phyloP scores from a whole-genome alignment of 1,139 yeast genomes.

The Blastobotrys malaysiensis region DNA sequence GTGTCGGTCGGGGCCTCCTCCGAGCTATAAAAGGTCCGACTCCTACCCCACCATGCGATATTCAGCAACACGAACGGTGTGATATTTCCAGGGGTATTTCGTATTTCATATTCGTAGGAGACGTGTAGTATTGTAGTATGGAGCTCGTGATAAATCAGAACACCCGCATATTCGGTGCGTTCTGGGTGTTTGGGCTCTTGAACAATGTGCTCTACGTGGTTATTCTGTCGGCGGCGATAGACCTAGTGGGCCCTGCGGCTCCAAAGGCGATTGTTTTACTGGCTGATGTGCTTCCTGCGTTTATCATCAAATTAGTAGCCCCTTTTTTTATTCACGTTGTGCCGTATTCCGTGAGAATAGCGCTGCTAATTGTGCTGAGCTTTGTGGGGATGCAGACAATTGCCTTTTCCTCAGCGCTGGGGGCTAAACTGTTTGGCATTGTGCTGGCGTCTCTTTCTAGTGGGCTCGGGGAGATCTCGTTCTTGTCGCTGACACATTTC shows the following conservation, averaged over 20 bases:
- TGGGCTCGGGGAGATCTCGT: conserved; percentile 87
- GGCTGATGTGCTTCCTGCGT: conserved; percentile 84
- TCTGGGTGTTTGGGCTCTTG: conserved; percentile 79
- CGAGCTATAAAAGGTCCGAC: neutral
- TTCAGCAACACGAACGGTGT: too few relatives aligned
- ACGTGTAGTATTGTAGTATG: neutral
- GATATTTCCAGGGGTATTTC: neutral
- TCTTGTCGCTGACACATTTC: conserved; percentile 73
- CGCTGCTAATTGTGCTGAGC: conserved; percentile 53
- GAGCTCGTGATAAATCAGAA: neutral
- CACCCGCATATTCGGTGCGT: conserved; percentile 29
- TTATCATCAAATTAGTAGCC: conserved; percentile 60
- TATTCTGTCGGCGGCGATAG: conserved; percentile 86
- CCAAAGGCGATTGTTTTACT: conserved; percentile 84
- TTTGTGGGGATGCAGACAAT: conserved; percentile 71
- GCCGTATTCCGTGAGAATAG: conserved; percentile 53
- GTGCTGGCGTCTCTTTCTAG: conserved; percentile 76
- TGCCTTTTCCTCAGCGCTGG: conserved; percentile 40
- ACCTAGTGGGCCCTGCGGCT: conserved; percentile 72
- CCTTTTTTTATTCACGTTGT: conserved; percentile 73
- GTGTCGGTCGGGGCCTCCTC: neutral
- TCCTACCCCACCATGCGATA: neutral
- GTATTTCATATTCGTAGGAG: neutral
- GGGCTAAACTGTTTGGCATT: conserved; percentile 58
- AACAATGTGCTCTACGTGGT: conserved; percentile 90